These are phyloP conservation scores for Aspergillus cristatus DNA, from an alignment of 495 filamentous ascomycete species.

Conservation along the genomic window DNA sequence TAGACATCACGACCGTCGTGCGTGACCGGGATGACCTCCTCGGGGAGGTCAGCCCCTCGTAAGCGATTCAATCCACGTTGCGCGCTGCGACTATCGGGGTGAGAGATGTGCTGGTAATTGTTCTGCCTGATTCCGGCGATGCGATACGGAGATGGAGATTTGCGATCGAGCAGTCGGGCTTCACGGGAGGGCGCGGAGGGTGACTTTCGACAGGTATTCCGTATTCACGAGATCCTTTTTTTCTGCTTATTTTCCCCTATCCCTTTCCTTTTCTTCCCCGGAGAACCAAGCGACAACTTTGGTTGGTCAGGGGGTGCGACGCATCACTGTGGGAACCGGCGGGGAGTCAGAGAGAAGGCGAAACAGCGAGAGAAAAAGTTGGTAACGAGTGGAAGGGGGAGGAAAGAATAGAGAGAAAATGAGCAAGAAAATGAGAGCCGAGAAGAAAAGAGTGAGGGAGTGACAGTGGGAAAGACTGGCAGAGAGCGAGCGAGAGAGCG, in stretches of 20 bases:
- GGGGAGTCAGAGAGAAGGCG: neutral
- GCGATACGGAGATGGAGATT: neutral
- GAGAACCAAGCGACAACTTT: neutral
- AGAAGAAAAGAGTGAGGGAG: neutral
- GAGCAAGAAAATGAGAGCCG: neutral
- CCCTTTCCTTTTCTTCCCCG: no score
- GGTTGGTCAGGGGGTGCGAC: neutral
- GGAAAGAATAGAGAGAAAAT: neutral
- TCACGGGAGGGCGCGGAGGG: no score
- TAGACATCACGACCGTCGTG: slow-evolving; percentile 24
- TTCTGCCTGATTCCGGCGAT: no score
- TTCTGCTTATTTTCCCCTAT: no score
- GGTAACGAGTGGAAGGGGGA: slow-evolving; percentile 2
- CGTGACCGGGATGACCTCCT: slow-evolving; percentile 37
- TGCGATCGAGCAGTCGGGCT: no score
- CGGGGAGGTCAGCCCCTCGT: slow-evolving; percentile 38
- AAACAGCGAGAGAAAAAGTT: no score
- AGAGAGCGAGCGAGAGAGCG: no score
- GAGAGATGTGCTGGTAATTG: no score
- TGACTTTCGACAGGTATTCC: no score
- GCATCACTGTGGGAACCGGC: slow-evolving; percentile 1
- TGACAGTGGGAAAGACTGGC: neutral
- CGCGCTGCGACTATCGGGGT: slow-evolving; percentile 4
- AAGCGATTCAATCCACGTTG: slow-evolving; percentile 36
- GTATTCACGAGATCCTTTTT: no score